Evolutionary conservation across 225 moss, liverwort and hornwort genomes (phyloP).

Genomic region (Sphagnum tenellum): DNA sequence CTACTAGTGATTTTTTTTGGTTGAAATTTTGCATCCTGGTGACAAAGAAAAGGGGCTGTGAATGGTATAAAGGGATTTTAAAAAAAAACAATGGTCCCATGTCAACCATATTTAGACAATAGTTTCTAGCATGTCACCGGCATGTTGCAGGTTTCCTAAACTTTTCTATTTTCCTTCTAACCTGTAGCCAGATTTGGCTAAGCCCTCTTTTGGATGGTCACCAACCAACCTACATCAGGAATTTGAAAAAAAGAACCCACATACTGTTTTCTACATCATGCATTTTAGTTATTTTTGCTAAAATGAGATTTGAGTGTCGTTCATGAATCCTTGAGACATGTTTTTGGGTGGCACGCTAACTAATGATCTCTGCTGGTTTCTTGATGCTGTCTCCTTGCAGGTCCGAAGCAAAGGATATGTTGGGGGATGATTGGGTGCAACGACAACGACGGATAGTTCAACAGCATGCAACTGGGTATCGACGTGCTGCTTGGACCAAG

Average conservation of each 20-base stretch:
- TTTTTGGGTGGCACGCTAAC: background rate
- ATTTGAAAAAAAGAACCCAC: background rate
- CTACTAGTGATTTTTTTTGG: background rate
- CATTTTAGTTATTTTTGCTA: background rate
- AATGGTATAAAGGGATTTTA: too few species aligned
- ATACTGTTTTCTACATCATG: background rate
- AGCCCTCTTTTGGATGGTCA: too few species aligned
- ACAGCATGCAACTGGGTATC: conserved; percentile 77
- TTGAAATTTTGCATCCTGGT: conserved; percentile 1
- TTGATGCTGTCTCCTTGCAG: conserved; percentile 21
- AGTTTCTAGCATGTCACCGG: background rate
- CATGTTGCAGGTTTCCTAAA: too few species aligned
- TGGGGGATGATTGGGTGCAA: conserved; percentile 97
- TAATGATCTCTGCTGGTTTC: conserved; percentile 1
- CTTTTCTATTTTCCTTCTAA: too few species aligned
- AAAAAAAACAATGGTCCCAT: background rate
- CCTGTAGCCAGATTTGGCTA: too few species aligned
- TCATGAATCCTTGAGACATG: too few species aligned
- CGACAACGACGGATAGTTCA: conserved; percentile 83
- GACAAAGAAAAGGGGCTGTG: background rate
- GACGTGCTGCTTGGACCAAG: conserved; percentile 80
- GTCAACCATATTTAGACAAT: background rate
- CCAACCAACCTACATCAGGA: too few species aligned
- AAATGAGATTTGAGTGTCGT: background rate
- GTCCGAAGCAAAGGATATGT: conserved; percentile 90